phyloP scores from a whole-genome alignment of 768 basidiomycete species.

The Holtermanniella nyarrowii region DNA sequence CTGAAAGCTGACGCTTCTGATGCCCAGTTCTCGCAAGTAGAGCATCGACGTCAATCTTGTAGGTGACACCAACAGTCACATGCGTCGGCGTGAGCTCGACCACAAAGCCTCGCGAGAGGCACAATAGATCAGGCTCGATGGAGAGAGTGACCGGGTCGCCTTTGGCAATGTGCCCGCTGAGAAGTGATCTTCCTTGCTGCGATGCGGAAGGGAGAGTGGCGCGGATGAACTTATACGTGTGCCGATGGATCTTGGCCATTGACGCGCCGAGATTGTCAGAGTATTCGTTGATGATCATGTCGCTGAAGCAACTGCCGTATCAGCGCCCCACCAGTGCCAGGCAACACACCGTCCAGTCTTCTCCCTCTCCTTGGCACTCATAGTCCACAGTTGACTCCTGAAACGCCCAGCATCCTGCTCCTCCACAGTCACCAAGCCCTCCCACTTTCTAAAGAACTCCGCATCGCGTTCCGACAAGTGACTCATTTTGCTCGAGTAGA shows the following conservation, averaged over 20 bases:
- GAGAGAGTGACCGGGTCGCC: constrained; percentile 83
- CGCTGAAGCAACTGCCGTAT: constrained; percentile 54
- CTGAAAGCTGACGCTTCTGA: constrained; percentile 8
- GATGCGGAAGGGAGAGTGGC: constrained; percentile 7
- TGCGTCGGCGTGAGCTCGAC: constrained; percentile 55
- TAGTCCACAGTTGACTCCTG: constrained; percentile 87
- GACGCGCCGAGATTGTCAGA: constrained; percentile 39
- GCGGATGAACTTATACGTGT: constrained; percentile 61
- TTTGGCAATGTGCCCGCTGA: constrained; percentile 65
- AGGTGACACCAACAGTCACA: constrained; percentile 74
- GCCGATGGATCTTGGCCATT: constrained; percentile 60
- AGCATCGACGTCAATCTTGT: constrained; percentile 51
- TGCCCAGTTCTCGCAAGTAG: constrained; percentile 44
- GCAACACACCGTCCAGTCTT: constrained; percentile 52
- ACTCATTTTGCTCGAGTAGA: constrained; percentile 66
- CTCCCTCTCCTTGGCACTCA: constrained; percentile 70
- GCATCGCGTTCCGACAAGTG: constrained; percentile 61
- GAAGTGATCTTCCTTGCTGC: constrained; percentile 43
- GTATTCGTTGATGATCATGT: constrained; percentile 58
- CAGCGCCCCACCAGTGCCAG: neutral
- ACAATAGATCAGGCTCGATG: constrained; percentile 74
- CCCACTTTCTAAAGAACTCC: constrained; percentile 85
- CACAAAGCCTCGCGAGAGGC: constrained; percentile 74
- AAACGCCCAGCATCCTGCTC: constrained; percentile 77
- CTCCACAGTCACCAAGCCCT: constrained; percentile 68